Evolutionary conservation across 306 rosid species (phyloP), one percentile per base, ranked within the genome.

Genomic region (Medicago arabica): DNA sequence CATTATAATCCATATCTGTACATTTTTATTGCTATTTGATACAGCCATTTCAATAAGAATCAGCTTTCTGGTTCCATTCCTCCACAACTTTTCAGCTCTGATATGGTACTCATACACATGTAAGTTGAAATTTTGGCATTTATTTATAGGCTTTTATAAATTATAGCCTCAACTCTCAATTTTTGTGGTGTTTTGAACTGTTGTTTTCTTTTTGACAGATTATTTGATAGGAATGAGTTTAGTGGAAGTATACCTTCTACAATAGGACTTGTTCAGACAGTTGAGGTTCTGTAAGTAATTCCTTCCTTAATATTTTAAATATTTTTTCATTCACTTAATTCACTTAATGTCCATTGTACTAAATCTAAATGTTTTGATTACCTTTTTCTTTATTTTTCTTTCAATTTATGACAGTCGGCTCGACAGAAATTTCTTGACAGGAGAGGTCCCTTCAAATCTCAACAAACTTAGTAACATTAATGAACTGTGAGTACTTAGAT

Each of bases 1-100:
- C 66, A 11, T 17, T 8, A 43, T 41, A 41, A 41, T 41, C 23
- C 34, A 46, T 19, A 78, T 50, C 51, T 63, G 2, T 79, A 54
- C 4, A 28, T 28, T 3, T 28, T 28, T 28, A 28, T 28, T 3
- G 31, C 31, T 69, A 49, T 82, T 62, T 58, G 74, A 69, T 86
- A 86, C 92, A 95, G 99, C 87, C 99, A 95, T 89, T 92, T 95
- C 85, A 95, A 89, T 80, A 91, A 95, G 87, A 95, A 95, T 86
- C 83, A 87, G 85, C 89, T 95, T 71, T 90, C 96, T 64, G 97
- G 98, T 71, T 2, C 81, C 81, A 92, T 95, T 76, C 87, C 98
- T 21, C 47, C 87, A 6, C 31, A 77, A 75, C 89, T 95, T 72
- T 95, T 95, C 82, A 85, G 87, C 83, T 79, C 96, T 43, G 69